Base-by-base conservation (phyloP, 257 asterid species). In the Solanum bulbocastanum region DNA sequence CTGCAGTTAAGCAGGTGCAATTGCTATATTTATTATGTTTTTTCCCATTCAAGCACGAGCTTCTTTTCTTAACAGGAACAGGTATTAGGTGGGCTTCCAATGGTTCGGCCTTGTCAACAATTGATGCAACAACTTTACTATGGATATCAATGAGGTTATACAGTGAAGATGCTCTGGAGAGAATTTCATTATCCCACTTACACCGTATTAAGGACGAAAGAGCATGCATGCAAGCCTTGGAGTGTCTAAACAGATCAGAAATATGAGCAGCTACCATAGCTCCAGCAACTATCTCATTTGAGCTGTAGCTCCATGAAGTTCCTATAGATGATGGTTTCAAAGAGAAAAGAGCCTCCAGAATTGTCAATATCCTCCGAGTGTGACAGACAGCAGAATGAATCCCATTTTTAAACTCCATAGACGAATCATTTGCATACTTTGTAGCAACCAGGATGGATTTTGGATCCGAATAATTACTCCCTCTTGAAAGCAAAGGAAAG, bases 181-280 rank as follows among this genome's bases (percentile, higher is more conserved):
- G 93, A 89, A 96, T 97, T 89, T 94, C 98, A 58, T 81, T 89
- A 88, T 97, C 99, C 99, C 99, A 96, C 91, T 96, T 96, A 93
- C 99, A 97, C 87, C 93, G 91, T 81, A 93, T 91, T 92, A 97
- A 92, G 89, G 92, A 89, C 14, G 98, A 93, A 83, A 97, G 98
- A 89, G 98, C 96, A 87, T 94, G 96, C 95, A 92, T 96, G 93
- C 99, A 97, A 84, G 98, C 98, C 93, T 95, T 97, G n/a, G 99
- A 97, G 40, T 90, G 93, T 92, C 98, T 91, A 91, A 97, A 97
- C 91, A 97, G 91, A 91, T 96, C 99, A 62, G 99, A 96, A 87
- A 97, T 91, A 91, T 96, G 99, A 90, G 99, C 99, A 3, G 99
- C 99, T 83, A 97, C 99, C 99, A 97, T 97, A 56, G 99, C 99